phyloP scores from a whole-genome alignment of 2,329 filamentous ascomycete species.

The Penicillium sp. region DNA sequence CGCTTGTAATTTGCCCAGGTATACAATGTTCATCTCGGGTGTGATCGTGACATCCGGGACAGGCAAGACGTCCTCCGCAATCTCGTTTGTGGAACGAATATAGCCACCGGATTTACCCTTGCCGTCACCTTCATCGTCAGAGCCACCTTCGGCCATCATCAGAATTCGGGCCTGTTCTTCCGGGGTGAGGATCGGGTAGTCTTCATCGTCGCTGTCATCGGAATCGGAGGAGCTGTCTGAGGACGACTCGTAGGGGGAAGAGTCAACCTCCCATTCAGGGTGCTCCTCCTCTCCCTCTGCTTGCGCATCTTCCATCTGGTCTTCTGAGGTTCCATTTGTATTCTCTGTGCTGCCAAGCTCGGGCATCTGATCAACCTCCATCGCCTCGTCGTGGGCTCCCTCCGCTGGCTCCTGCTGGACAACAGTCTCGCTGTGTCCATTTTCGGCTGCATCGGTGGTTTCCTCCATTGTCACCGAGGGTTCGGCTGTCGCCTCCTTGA shows the following conservation, averaged over 20 bases:
- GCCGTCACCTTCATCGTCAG: constrained; percentile 70
- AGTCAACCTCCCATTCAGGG: constrained; percentile 83
- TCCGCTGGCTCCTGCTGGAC: neutral
- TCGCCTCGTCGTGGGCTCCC: constrained; percentile 18
- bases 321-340: constrained; percentile 2
- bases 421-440: neutral
- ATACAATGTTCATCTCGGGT: constrained; percentile 71
- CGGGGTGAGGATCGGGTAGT: constrained; percentile 71
- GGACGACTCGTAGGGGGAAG: constrained; percentile 70
- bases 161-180: constrained; percentile 82
- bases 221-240: constrained; percentile 61
- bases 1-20: constrained; percentile 72
- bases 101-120: constrained; percentile 48
- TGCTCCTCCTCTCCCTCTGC: constrained; percentile 50
- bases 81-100: constrained; percentile 81
- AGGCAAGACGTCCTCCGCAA: constrained; percentile 60
- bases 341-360: constrained; percentile 6
- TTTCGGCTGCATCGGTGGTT: neutral
- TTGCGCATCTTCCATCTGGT: neutral
- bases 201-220: constrained; percentile 54
- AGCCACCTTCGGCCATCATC: constrained; percentile 78
- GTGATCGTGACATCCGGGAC: constrained; percentile 79
- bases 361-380: constrained; percentile 29
- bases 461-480: neutral
- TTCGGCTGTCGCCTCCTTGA: neutral